Evolutionary conservation across 345 rosid species (phyloP), one percentile per base, ranked within the genome.

Genomic region (Pseudoturritis turrita): DNA sequence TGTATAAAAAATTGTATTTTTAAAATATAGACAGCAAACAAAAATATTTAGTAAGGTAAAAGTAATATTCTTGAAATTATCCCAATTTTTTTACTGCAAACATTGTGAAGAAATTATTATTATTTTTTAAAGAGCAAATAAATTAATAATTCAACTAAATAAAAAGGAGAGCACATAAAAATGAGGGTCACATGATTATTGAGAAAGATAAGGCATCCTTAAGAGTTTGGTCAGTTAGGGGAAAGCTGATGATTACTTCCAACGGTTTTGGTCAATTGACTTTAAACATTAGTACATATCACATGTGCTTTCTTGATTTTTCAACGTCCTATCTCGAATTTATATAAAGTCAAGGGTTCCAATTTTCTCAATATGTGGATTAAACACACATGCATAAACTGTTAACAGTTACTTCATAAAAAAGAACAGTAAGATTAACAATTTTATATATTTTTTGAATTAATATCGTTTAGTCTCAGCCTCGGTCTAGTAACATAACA

Each of bases 241-340:
- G 17, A 75, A 62, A 63, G 59, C 43, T 68, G 64, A 69, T 76
- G 79, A 76, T 69, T 68, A 76, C 75, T 62, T 75, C 65, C 70
- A 68, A 69, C 70, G 50, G 70, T 62, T 68, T 69, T 54, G 58
- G 79, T 75, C 79, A 75, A 75, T 67, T 33, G 35, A 74, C 69
- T 60, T 50, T 33, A 31, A 31, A 46, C 56, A 52, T 0, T 14
- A 46, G 54, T 58, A 65, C 67, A 46, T 44, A 7, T 50, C 61
- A 49, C 77, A 74, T 66, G 72, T 74, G 71, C 50, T 63, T 64
- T 55, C 35, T 55, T 29, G 29, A 62, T 39, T 21, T 62, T 72
- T 35, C 64, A 50, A 61, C 68, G 41, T 71, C 41, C 18, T 70
- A 26, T 59, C 57, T 58, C n/a, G 18, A 17, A 18, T 50, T 29